Percentiles rank a stretch among this genome's conserved stretches.
phyloP scores from a whole-genome alignment of 176 grass and related monocot genomes.

The Saccharum spontaneum region DNA sequence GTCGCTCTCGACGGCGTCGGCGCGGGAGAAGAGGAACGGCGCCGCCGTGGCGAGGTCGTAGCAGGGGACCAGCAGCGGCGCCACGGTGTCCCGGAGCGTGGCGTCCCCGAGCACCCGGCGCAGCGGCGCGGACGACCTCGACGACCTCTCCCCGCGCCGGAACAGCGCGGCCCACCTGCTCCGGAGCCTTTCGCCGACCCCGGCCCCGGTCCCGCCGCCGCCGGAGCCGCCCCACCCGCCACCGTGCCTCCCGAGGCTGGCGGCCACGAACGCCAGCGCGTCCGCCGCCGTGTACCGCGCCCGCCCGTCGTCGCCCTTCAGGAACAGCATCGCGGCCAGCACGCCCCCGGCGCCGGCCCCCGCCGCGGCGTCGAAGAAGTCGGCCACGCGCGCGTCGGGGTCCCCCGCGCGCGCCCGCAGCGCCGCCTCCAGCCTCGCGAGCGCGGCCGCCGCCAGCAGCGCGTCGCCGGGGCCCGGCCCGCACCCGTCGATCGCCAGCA shows the following conservation, averaged over 20 bases:
- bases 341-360: slow-evolving; percentile 60
- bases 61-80: slow-evolving; percentile 83
- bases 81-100: slow-evolving; percentile 71
- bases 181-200: not conserved
- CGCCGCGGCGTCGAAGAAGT: slow-evolving; percentile 75
- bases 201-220: accelerated
- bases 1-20: slow-evolving; percentile 88
- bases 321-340: slow-evolving; percentile 72
- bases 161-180: slow-evolving; percentile 27
- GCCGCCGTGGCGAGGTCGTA: slow-evolving; percentile 68
- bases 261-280: slow-evolving; percentile 53
- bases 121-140: not conserved
- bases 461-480: slow-evolving; percentile 47
- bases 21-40: slow-evolving; percentile 90
- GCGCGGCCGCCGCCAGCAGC: slow-evolving; percentile 48
- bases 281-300: slow-evolving; percentile 56
- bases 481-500: slow-evolving; percentile 75
- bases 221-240: not conserved
- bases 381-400: slow-evolving; percentile 45
- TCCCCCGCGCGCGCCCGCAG: slow-evolving; percentile 46
- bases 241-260: slow-evolving; percentile 21
- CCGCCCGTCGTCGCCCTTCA: slow-evolving; percentile 40
- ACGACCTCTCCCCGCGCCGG: slow-evolving; percentile 10
- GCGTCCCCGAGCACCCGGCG: slow-evolving; percentile 64
- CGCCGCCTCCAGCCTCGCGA: slow-evolving; percentile 61